Evolutionary conservation across 1,284 basidiomycete species (phyloP), one percentile per base, ranked within the genome.

Genomic region (Microbotryum silenes-acaulis): DNA sequence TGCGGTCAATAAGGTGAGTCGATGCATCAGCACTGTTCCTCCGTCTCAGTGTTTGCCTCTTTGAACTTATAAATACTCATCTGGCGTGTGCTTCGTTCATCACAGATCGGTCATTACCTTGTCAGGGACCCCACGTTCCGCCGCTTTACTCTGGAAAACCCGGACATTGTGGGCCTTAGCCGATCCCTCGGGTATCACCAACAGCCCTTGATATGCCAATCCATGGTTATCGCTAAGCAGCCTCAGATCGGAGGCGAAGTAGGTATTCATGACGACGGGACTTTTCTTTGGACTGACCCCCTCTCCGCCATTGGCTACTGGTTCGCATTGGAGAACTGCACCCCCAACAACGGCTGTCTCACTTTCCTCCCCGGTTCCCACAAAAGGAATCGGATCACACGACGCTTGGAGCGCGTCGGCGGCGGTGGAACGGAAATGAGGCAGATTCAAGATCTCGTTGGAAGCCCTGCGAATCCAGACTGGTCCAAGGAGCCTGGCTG

Each of bases 341-440:
- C 89, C 7, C 75, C 82, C 1, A 77, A 79, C 55, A 97, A 97
- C 70, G 92, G 92, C 5, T 91, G 91, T 25, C 80, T 96, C 49
- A 91, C 87, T 2, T 97, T 97, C 77, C 79, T 91, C 0, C 90
- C 91, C 0, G 90, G 91, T n/a, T 92, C 89, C 4, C 92, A 97
- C 75, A 79, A 85, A 52, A 27, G 42, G 12, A 83, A 79, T 0
- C 77, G 80, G 4, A 83, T 93, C 58, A 81, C 83, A 7, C 87
- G 89, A 70, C 86, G 92, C 23, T 91, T 97, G 72, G 83, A 94
- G 18, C 83, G 91, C 12, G 76, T 87, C 0, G 12, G 51, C 0
- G 61, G 49, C 1, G 59, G 52, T 1, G 88, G 88, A 7, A 93
- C 91, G 0, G 87, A 85, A 0, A 91, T 96, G 70, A 86, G 88